Conservation (phyloP, 2,329 filamentous ascomycete genomes). For the Colletotrichum theobromicola region DNA sequence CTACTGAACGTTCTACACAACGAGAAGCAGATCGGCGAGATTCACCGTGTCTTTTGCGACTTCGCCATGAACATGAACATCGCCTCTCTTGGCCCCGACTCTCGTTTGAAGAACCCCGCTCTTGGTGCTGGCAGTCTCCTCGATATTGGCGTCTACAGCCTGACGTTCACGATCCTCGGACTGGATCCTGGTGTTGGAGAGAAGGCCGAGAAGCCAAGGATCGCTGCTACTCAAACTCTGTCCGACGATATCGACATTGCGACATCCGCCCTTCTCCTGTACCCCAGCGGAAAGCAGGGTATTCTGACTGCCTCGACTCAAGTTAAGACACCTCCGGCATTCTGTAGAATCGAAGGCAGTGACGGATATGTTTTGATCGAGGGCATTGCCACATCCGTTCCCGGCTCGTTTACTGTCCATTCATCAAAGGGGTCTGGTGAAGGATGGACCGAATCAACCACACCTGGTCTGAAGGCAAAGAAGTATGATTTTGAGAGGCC, state of each 20-base stretch:
- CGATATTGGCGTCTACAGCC: conserved; percentile 48
- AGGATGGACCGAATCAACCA: conserved; percentile 19
- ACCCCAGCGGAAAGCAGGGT: conserved; percentile 42
- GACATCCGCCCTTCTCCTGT: conserved; percentile 44
- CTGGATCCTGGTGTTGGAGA: conserved; percentile 34
- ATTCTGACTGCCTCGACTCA: conserved; percentile 44
- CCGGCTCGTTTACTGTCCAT: conserved; percentile 39
- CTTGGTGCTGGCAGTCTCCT: conserved; percentile 48
- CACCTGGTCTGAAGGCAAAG: conserved; percentile 21
- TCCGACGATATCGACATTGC: conserved; percentile 37
- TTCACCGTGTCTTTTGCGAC: conserved; percentile 44
- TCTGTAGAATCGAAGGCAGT: conserved; percentile 46
- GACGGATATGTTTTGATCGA: conserved; percentile 39
- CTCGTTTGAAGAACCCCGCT: conserved; percentile 39
- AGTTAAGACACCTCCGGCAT: conserved; percentile 30
- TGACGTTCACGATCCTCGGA: conserved; percentile 43
- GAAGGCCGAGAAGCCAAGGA: conserved; percentile 33
- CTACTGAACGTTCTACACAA: conserved; percentile 40
- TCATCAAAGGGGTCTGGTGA: conserved; percentile 23
- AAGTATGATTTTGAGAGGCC: conserved; percentile 40
- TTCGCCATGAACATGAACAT: conserved; percentile 43
- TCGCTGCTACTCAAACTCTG: conserved; percentile 39
- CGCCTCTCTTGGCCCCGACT: conserved; percentile 31
- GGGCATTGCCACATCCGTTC: conserved; percentile 35
- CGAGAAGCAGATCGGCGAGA: conserved; percentile 43